Evolutionary conservation across 208 protist genomes (phyloP), one percentile per base, ranked within the genome.

Genomic region (Naegleria gruberi): DNA sequence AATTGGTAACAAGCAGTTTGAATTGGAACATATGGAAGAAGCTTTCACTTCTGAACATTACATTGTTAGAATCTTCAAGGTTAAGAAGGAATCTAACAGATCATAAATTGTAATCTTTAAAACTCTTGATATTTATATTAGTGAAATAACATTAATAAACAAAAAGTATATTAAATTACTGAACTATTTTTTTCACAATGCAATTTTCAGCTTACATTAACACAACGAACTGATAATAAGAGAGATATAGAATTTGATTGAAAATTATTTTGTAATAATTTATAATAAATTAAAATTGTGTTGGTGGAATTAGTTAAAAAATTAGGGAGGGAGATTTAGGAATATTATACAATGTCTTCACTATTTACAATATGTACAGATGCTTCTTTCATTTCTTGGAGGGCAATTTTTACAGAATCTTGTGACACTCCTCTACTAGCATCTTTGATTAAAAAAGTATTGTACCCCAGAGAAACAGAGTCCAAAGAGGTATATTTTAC

Each of bases 21-120:
- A 93, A 43, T 90, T 98, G 12, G 90, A 91, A n/a, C n/a, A 93
- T 34, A 12, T 83, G 43, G 94, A 98, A 81, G 95, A 98, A 87
- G 95, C 94, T 34, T 99, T 94, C 93, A 98, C 97, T 2, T 95
- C 96, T 17, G 90, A 96, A 41, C 95, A 98, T 91, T 98, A 96
- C 96, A 95, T 99, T 37, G 96, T 98, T 40, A 92, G 97, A 86
- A 96, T 99, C 87, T 99, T 98, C 93, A 94, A 94, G 86, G 97
- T 98, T 42, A 94, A 94, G 82, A 89, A 95, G 83, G 83, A 94
- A 65, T 3, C 51, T 23, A 65, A 65, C 12, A 65, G 51, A 65
- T 4, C 51, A 23, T 65, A 19, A 65, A 65, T 4, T n/a, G n/a
- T n/a, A n/a, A n/a, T n/a, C n/a, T n/a, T n/a, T n/a, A n/a, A n/a